Base-by-base conservation (phyloP, 2,329 filamentous ascomycete species). In the Sphaerostilbella broomeana region DNA sequence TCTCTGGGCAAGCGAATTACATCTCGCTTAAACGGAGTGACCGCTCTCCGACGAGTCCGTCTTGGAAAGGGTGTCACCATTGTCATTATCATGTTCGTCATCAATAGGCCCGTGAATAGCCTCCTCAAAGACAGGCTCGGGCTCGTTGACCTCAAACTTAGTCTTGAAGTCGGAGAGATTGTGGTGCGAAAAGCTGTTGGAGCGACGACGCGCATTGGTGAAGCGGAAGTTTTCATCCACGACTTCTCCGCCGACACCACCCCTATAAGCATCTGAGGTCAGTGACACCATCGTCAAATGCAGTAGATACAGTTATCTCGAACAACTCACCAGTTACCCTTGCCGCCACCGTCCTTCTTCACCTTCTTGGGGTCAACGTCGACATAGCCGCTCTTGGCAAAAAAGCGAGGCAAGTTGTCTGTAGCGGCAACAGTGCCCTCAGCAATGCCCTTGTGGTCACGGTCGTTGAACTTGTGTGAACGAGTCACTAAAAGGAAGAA, bases 301-400 rank as follows among this genome's bases (percentile, higher is more conserved):
- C 30, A 4, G 10, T 24, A 17, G 17, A 17, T 17, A 9, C 21
- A 17, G 11, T 12, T 10, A 16, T 24, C 2, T 27, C 9, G 18
- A 9, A 38, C 4, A 17, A 57, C 82, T 64, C 77, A 95, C 90
- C 90, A 98, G 66, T 95, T 95, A 59, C 84, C 87, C 65, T 86
- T 89, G 52, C 90, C 90, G 51, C 77, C 84, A 48, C 90, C 90
- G 57, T 94, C 86, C 73, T 98, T 98, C 81, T 98, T 98, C 60
- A 84, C 82, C 73, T 94, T 92, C 65, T 86, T 88, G 46, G 92
- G 90, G 58, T 94, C 86, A 52, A 74, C 72, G 58, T 88, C 88
- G 54, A 79, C 71, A 59, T 84, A 82, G 51, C 90, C 90, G 45
- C 78, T 69, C 70, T 95, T 95, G 64, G 79, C 87, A 63, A 97